A percentile compares a stretch with the other conserved stretches of the same genome.
phyloP scores from a whole-genome alignment of 1,139 yeast genomes.

The Keqinozyma sinolaborantium region DNA sequence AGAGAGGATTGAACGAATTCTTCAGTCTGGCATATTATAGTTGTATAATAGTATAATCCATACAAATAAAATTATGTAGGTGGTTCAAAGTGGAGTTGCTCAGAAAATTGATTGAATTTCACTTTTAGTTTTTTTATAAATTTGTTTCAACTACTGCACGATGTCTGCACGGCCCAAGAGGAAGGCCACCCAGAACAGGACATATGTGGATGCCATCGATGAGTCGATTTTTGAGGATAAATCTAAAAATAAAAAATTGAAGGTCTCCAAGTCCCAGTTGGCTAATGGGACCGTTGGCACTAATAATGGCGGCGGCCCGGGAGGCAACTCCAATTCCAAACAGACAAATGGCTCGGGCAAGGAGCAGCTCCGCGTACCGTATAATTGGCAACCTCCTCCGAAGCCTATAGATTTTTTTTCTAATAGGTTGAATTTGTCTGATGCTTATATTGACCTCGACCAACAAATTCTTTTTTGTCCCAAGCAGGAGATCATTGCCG shows the following conservation, averaged over 20 bases:
- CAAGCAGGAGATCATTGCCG: constrained; percentile 13
- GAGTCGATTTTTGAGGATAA: constrained; percentile 29
- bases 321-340: constrained; percentile 2
- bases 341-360: not conserved
- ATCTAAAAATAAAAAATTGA: constrained; percentile 2
- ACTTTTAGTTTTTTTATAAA: not conserved
- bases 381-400: constrained; percentile 42
- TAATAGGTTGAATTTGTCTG: constrained; percentile 27
- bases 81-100: not conserved
- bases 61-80: too few species aligned
- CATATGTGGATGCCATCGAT: constrained; percentile 38
- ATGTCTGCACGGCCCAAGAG: constrained; percentile 39
- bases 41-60: not conserved
- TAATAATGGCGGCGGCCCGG: constrained; percentile 1
- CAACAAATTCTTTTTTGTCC: constrained; percentile 36
- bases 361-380: constrained; percentile 16
- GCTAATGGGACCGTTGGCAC: not conserved
- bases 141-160: not conserved
- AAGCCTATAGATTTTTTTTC: constrained; percentile 33
- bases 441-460: constrained; percentile 31
- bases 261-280: constrained; percentile 1
- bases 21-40: constrained; percentile 17
- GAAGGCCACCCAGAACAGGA: constrained; percentile 42
- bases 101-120: not conserved
- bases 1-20: constrained; percentile 58